These are phyloP conservation scores for Astragalus membranaceus DNA, from an alignment of 306 rosid species.

Conservation along the genomic window DNA sequence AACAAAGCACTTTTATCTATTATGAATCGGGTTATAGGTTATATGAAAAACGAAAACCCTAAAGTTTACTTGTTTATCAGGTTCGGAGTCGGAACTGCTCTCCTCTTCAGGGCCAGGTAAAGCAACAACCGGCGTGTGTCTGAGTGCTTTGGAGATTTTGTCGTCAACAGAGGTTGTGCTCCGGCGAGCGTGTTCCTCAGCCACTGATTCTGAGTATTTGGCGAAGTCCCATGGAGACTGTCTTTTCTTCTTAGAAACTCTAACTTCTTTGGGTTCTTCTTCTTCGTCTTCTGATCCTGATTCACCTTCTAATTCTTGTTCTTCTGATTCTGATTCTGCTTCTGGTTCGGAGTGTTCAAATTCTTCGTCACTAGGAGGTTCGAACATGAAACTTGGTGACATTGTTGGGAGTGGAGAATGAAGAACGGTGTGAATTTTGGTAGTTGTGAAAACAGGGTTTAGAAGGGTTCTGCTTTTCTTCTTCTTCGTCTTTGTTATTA, in stretches of 20 bases:
- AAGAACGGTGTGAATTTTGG: not conserved
- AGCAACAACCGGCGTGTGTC: slow-evolving; percentile 13
- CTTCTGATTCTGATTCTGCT: slow-evolving; percentile 23
- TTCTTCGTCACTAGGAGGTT: slow-evolving; percentile 88
- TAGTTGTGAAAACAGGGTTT: not conserved
- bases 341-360: slow-evolving; percentile 30
- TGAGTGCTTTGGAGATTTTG: slow-evolving; percentile 60
- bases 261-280: slow-evolving; percentile 13
- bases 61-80: slow-evolving; percentile 49
- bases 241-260: slow-evolving; percentile 23
- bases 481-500: not conserved
- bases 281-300: slow-evolving; percentile 1
- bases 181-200: slow-evolving; percentile 82
- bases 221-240: slow-evolving; percentile 98
- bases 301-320: not conserved
- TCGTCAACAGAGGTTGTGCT: slow-evolving; percentile 81
- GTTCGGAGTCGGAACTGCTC: slow-evolving; percentile 41
- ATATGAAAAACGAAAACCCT: not conserved
- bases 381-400: slow-evolving; percentile 62
- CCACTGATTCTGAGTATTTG: slow-evolving; percentile 65
- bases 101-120: not conserved
- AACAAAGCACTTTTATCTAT: not conserved
- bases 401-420: slow-evolving; percentile 14
- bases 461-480: not conserved
- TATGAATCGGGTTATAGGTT: not conserved